Base-by-base conservation (phyloP, 371 early-diverging fungal genomes). In the Funneliformis caledonium region DNA sequence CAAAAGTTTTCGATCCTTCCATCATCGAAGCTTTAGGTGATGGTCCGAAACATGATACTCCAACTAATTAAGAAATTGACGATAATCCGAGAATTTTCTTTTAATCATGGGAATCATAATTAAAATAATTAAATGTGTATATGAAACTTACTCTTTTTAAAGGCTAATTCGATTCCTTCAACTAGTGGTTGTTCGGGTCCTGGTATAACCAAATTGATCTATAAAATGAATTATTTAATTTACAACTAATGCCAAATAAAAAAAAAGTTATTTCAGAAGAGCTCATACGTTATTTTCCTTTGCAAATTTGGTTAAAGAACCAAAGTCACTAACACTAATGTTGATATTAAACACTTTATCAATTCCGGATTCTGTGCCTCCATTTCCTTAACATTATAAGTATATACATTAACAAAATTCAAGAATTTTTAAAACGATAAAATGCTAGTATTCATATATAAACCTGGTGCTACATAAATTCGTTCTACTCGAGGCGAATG, bases 121-220 rank as follows among this genome's bases (percentile, higher is more conserved):
- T 67, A 37, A n/a, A 52, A 47, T 19, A 43, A 69, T 69, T 67
- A 37, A n/a, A 52, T 75, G 48, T 43, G 11, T 26, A 81, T 10
- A n/a, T 26, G 10, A 45, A 60, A 76, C 83, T 78, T 88, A 93
- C 94, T 91, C 84, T 94, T 95, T 84, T 91, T 93, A 89, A 97
- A 97, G 22, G 87, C 91, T 45, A 87, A 88, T 68, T 91, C 87
- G 61, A 97, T 93, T 64, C 99, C 99, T 76, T 97, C 96, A 42
- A 98, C 98, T 72, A 98, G 88, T 67, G 97, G 98, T 85, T 96
- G 96, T 85, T 98, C 99, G n/a, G 99, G 99, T 19, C 99, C 99
- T 31, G 96, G 94, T 59, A 99, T 90, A 50, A 97, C 95, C 73
- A 97, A 90, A 83, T 93, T 87, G 79, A 93, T 86, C 91, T 91